Evolutionary conservation across 208 protist genomes (phyloP), one percentile per base, ranked within the genome.

Genomic region (Strigomonas galati): DNA sequence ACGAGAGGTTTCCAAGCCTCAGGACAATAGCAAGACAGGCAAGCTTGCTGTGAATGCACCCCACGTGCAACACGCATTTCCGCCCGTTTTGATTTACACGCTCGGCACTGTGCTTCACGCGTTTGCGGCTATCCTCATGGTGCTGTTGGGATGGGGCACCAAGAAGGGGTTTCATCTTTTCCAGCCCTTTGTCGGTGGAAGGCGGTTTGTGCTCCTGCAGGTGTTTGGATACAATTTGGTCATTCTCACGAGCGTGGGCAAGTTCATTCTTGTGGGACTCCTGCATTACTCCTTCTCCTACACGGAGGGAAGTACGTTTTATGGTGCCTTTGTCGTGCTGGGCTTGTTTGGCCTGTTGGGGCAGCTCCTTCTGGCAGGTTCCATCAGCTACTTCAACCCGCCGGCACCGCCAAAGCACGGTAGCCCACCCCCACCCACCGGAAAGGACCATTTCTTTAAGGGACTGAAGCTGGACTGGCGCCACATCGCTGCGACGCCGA

Each of bases 141-240:
- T 71, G 12, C 46, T 89, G 2, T 65, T 89, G 6, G 84, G 84
- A 40, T 62, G 75, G 24, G 21, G 71, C n/a, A 76, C 75, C 0
- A 54, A 76, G 28, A 55, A 55, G 6, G 63, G 69, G 26, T 95
- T 87, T 66, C 62, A 28, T 28, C 58, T 90, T 4, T 93, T 89
- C 55, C 76, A 91, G 63, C 86, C 85, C 12, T 93, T 93, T 49
- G 48, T 69, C 14, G 87, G 84, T 14, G 87, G 85, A 1, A 72
- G 81, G 21, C 52, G 60, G 4, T 95, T 93, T 80, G 74, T 88
- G 2, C 26, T 79, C 2, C 75, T 90, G 72, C 90, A 95, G 65
- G 76, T 70, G 17, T 67, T 72, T 1, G 90, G 83, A 28, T 93
- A 84, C 64, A 59, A 27, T 26, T 54, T 76, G 4, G 61, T 78